Evolutionary conservation across 306 rosid genomes (phyloP), one percentile per base, ranked within the genome.

Genomic region (Cotoneaster glaucophyllus): DNA sequence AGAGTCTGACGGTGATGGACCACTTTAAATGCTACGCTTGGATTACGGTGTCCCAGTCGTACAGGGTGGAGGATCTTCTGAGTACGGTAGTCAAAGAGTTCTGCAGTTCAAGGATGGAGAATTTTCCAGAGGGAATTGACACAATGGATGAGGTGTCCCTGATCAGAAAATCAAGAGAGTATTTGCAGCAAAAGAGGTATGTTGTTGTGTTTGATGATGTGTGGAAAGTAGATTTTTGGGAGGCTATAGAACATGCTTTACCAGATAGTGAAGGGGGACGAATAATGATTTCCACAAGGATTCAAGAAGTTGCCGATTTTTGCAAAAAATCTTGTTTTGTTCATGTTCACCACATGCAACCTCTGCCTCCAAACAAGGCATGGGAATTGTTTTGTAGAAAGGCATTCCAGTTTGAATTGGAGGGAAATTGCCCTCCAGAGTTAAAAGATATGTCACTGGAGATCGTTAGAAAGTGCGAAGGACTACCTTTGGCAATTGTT

Each of bases 401-500:
- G 45, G 70, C 75, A 9, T 80, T 74, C 7, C 41, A 18, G 0
- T 43, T 39, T 39, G 70, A 67, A 17, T 5, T 6, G 12, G 41
- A 31, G 57, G 75, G 64, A 5, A 18, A 17, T 0, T 80, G 67
- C 44, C 79, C 72, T 0, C 13, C 14, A 50, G 69, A 48, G 18
- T 61, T 80, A 10, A 11, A 69, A 34, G 48, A 11, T 18, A 10
- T 74, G 32, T 80, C 76, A 4, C 13, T 0, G 26, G 13, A 50
- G 1, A 52, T 80, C 6, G 76, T 62, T 25, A 43, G 8, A 18
- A 62, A 26, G 68, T 74, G 83, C 17, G 22, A 25, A 26, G 76
- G 80, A 1, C 28, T 68, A 5, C 83, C 76, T 2, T 39, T 80
- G 63, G 83, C 79, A 26, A 69, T 75, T 59, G 67, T 80, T 11